Percentiles rank a stretch among this genome's conserved stretches.
phyloP scores from a whole-genome alignment of 1,284 basidiomycete species.

The Ceratorhiza oryzae-sativae region DNA sequence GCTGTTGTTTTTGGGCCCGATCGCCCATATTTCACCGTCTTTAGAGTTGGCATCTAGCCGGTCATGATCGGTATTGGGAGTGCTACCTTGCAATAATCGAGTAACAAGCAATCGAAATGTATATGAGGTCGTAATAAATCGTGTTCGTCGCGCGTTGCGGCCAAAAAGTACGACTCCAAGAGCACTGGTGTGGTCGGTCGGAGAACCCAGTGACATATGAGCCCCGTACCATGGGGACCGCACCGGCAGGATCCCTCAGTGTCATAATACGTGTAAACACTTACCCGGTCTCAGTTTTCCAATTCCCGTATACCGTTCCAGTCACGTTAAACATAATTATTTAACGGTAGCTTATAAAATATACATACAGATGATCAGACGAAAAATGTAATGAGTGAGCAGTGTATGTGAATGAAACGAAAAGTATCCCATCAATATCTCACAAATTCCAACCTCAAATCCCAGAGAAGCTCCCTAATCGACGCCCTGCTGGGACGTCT shows the following conservation, averaged over 20 bases:
- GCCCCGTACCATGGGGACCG: slow-evolving; percentile 2
- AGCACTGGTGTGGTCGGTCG: slow-evolving; percentile 25
- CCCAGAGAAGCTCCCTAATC: not conserved
- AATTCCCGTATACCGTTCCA: slow-evolving; percentile 9
- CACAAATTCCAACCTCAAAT: not conserved
- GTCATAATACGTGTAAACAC: slow-evolving; percentile 14
- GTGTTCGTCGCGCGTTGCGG: not conserved
- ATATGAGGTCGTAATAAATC: not conserved
- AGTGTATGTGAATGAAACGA: not conserved
- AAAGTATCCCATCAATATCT: slow-evolving; percentile 1
- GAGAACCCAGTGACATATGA: slow-evolving; percentile 12
- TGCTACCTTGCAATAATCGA: not conserved
- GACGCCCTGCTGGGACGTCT: slow-evolving; percentile 2
- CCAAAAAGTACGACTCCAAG: not conserved
- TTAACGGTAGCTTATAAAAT: slow-evolving; percentile 1
- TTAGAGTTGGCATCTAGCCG: slow-evolving; percentile 2
- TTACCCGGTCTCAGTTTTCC: not conserved
- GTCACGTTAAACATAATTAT: slow-evolving; percentile 15
- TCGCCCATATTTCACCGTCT: not conserved
- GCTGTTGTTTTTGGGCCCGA: not conserved
- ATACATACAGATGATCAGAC: slow-evolving; percentile 7
- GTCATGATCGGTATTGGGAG: slow-evolving; percentile 20
- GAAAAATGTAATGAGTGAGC: slow-evolving; percentile 8
- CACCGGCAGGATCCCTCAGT: slow-evolving; percentile 1
- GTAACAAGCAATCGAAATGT: slow-evolving; percentile 15